phyloP scores from a whole-genome alignment of 768 basidiomycete species.

The Lactarius vividus region DNA sequence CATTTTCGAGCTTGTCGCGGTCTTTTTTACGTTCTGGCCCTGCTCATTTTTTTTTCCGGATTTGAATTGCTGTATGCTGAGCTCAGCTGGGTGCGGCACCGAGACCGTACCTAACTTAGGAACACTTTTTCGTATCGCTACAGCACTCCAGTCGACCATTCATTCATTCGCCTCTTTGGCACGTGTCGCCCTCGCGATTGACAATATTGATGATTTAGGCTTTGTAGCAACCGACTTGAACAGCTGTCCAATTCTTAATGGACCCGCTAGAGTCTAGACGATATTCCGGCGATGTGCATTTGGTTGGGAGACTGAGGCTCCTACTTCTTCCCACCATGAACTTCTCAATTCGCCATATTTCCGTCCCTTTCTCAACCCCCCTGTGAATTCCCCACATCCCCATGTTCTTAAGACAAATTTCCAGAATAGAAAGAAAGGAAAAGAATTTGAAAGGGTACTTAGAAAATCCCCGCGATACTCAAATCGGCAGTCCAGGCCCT shows the following conservation, averaged over 20 bases:
- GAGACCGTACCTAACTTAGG: neutral
- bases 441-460: slow-evolving; percentile 8
- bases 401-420: neutral
- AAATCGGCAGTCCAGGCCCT: neutral
- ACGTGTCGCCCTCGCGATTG: neutral
- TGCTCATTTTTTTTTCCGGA: neutral
- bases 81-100: slow-evolving; percentile 1
- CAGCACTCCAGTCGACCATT: neutral
- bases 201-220: neutral
- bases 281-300: neutral
- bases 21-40: slow-evolving; percentile 2
- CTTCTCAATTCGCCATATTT: slow-evolving; percentile 1
- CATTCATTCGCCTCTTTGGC: neutral
- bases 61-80: neutral
- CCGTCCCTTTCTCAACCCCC: neutral
- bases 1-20: neutral
- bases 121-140: neutral
- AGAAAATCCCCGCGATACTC: neutral
- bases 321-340: neutral
- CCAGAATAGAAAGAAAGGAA: slow-evolving; percentile 4
- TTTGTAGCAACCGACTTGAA: neutral
- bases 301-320: neutral
- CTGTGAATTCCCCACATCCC: slow-evolving; percentile 2
- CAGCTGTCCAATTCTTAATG: neutral
- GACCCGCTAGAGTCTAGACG: neutral